phyloP scores from a whole-genome alignment of 2,329 filamentous ascomycete genomes.

The Aureobasidium sp. region DNA sequence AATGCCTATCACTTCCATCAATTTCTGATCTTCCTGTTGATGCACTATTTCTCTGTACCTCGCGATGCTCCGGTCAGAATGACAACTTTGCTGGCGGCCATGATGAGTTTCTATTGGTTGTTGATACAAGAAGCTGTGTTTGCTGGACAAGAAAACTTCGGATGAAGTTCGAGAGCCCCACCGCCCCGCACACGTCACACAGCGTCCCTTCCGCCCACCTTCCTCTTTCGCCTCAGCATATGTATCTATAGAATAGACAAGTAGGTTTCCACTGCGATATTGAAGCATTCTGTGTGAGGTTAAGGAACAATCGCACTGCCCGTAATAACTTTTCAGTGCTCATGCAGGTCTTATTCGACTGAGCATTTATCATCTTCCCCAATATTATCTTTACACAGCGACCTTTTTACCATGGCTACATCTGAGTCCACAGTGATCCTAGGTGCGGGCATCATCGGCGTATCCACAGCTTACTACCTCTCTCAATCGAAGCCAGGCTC shows the following conservation, averaged over 20 bases:
- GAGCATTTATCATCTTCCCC: not conserved
- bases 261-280: not conserved
- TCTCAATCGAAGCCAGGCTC: slow-evolving; percentile 37
- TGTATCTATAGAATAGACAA: not conserved
- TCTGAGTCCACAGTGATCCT: slow-evolving; percentile 51
- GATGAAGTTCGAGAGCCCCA: slow-evolving; percentile 1
- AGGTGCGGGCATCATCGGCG: slow-evolving; percentile 63
- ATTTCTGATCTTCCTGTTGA: not conserved
- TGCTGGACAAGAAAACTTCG: slow-evolving; percentile 2
- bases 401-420: not conserved
- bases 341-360: not conserved
- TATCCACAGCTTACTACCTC: slow-evolving; percentile 66
- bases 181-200: slow-evolving; percentile 13
- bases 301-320: no score
- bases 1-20: slow-evolving; percentile 42
- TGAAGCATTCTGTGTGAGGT: not conserved
- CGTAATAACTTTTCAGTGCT: no score
- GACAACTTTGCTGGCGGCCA: slow-evolving; percentile 34
- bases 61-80: slow-evolving; percentile 56
- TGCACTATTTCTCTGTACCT: slow-evolving; percentile 33
- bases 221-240: slow-evolving; percentile 3
- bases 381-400: not conserved
- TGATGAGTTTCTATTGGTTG: slow-evolving; percentile 7
- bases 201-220: not conserved
- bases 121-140: slow-evolving; percentile 11